Conservation (phyloP, 106 monocot genomes). For the Dendrobium chrysotoxum region DNA sequence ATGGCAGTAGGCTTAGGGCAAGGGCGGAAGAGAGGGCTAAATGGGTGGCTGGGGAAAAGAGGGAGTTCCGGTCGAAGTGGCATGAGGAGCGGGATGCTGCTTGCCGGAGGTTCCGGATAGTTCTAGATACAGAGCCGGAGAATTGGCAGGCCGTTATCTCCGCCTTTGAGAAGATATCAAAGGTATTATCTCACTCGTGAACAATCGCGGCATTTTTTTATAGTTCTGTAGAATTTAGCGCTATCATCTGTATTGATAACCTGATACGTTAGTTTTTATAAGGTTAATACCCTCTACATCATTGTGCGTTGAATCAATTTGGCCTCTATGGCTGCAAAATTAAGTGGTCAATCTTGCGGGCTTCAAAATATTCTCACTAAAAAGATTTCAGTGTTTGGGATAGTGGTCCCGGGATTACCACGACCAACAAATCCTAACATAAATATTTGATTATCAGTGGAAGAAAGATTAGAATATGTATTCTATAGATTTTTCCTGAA, state of each 20-base stretch:
- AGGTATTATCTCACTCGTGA: conserved; percentile 31
- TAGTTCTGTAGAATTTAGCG: not conserved
- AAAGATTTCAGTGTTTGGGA: too few relatives aligned
- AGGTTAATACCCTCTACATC: too few relatives aligned
- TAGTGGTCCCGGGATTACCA: too few relatives aligned
- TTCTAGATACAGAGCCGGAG: conserved; percentile 62
- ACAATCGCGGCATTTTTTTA: not conserved
- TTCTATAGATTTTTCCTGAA: too few relatives aligned
- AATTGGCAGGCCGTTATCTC: conserved; percentile 90
- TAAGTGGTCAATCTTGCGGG: too few relatives aligned
- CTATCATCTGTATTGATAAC: not conserved
- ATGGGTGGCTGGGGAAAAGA: conserved; percentile 41
- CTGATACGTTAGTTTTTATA: not conserved
- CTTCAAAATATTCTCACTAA: too few relatives aligned
- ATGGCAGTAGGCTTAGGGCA: conserved; percentile 61
- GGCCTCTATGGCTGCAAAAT: too few relatives aligned
- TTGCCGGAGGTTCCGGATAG: conserved; percentile 41
- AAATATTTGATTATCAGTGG: too few relatives aligned
- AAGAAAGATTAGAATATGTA: too few relatives aligned
- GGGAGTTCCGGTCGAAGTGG: conserved; percentile 66
- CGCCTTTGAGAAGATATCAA: conserved; percentile 70
- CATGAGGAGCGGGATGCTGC: conserved; percentile 74
- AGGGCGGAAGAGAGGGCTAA: conserved; percentile 53
- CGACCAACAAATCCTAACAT: too few relatives aligned
- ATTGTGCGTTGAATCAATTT: too few relatives aligned